A percentile compares a stretch with the other conserved stretches of the same genome.
Conservation (phyloP, 2,329 filamentous ascomycete species). For the Aureobasidium sp. region DNA sequence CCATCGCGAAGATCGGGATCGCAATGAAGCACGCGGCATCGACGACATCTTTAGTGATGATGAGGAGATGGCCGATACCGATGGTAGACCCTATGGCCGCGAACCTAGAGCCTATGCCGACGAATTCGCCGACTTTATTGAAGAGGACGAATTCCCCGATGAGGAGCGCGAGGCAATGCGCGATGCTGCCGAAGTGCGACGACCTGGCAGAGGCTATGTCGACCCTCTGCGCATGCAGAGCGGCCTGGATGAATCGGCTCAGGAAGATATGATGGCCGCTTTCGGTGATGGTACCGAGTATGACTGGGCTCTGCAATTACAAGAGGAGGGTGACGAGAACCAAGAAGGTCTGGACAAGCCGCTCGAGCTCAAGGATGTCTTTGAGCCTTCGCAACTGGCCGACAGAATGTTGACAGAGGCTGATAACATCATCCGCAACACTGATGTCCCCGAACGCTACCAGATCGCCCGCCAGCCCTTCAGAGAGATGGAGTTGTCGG, state of each 20-base stretch:
- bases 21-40: constrained; percentile 61
- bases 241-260: constrained; percentile 81
- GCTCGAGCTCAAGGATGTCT: constrained; percentile 93
- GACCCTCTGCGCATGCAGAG: constrained; percentile 56
- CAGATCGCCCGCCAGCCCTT: constrained; percentile 87
- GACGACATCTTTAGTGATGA: constrained; percentile 95
- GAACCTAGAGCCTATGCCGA: constrained; percentile 52
- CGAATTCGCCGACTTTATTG: constrained; percentile 89
- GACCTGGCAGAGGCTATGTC: constrained; percentile 63
- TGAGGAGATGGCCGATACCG: constrained; percentile 58
- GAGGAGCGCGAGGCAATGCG: constrained; percentile 69
- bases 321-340: constrained; percentile 75
- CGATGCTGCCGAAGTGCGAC: constrained; percentile 83
- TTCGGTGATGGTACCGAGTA: constrained; percentile 96
- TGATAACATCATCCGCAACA: constrained; percentile 82
- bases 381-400: constrained; percentile 88
- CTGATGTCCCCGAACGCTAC: constrained; percentile 88
- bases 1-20: constrained; percentile 62
- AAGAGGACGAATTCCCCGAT: constrained; percentile 87
- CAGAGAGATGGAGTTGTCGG: constrained; percentile 64
- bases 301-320: constrained; percentile 83
- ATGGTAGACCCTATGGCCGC: constrained; percentile 24
- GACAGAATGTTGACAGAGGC: constrained; percentile 94
- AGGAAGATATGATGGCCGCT: constrained; percentile 93
- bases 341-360: constrained; percentile 72